These are phyloP conservation scores for Plicaturopsis crispa DNA, from an alignment of 768 basidiomycete species.

Conservation along the genomic window DNA sequence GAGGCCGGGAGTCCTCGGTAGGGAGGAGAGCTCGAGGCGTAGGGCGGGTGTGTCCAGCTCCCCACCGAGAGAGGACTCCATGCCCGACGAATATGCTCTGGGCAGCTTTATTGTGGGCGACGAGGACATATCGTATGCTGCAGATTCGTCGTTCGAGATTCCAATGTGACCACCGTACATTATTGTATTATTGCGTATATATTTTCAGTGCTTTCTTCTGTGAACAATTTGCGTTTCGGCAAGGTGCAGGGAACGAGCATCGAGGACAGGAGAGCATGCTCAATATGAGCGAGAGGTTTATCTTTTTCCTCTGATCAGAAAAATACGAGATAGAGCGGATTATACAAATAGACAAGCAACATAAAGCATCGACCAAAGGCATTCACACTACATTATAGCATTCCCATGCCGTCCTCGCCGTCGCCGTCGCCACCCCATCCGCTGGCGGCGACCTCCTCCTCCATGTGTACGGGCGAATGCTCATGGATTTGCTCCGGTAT, in stretches of 20 bases:
- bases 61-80: slow-evolving; percentile 42
- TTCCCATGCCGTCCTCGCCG: slow-evolving; percentile 71
- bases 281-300: too few relatives aligned
- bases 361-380: too few relatives aligned
- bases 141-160: too few relatives aligned
- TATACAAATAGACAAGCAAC: too few relatives aligned
- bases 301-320: too few relatives aligned
- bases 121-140: slow-evolving; percentile 51
- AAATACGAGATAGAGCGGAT: too few relatives aligned
- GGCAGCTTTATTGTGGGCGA: slow-evolving; percentile 82
- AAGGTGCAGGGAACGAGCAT: too few relatives aligned
- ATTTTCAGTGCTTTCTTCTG: too few relatives aligned
- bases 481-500: slow-evolving; percentile 20
- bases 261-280: too few relatives aligned
- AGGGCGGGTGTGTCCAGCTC: slow-evolving; percentile 46
- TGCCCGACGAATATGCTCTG: slow-evolving; percentile 57
- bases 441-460: slow-evolving; percentile 57
- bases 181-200: too few relatives aligned
- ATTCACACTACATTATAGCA: slow-evolving; percentile 35
- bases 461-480: slow-evolving; percentile 29
- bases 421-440: slow-evolving; percentile 60
- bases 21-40: slow-evolving; percentile 20
- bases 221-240: too few relatives aligned
- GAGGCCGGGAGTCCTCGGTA: slow-evolving; percentile 36
- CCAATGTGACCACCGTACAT: too few relatives aligned